Evolutionary conservation across 805 yeast species (phyloP).

Genomic region (Wickerhamiella cacticola): DNA sequence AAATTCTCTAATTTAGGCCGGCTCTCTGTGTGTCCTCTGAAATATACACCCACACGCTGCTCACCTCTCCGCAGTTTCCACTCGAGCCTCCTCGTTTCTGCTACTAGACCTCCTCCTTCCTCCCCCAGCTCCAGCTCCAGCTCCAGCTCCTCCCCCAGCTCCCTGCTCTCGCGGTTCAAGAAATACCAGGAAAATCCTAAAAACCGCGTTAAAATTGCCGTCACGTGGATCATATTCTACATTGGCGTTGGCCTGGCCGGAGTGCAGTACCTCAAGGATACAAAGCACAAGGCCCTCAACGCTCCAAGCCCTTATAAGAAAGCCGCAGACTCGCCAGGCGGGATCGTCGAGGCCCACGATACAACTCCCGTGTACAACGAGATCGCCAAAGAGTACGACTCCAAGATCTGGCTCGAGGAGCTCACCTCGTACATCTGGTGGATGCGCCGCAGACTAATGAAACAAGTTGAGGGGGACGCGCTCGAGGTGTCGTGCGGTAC

Average conservation of each 20-base stretch:
- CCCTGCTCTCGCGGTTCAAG: not conserved
- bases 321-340: slow-evolving; percentile 8
- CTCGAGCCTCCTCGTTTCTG: too few species aligned
- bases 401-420: slow-evolving; percentile 66
- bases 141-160: not conserved
- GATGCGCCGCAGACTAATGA: slow-evolving; percentile 70
- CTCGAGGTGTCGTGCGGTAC: slow-evolving; percentile 94
- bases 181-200: slow-evolving; percentile 15
- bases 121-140: too few species aligned
- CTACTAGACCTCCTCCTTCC: slow-evolving; percentile 6
- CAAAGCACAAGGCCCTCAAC: slow-evolving; percentile 29
- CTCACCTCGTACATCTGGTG: slow-evolving; percentile 35
- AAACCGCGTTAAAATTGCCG: slow-evolving; percentile 17
- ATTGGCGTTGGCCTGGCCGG: slow-evolving; percentile 20
- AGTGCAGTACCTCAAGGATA: slow-evolving; percentile 26
- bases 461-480: slow-evolving; percentile 72
- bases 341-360: slow-evolving; percentile 37
- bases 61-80: too few species aligned
- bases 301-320: slow-evolving; percentile 26
- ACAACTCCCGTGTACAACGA: slow-evolving; percentile 54
- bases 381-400: slow-evolving; percentile 71
- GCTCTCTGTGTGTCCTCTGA: too few species aligned
- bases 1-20: too few species aligned
- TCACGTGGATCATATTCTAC: slow-evolving; percentile 20
- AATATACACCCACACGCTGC: too few species aligned